These are phyloP conservation scores for Orbilia quercus DNA, from an alignment of 2,329 filamentous ascomycete species.

Conservation along the genomic window DNA sequence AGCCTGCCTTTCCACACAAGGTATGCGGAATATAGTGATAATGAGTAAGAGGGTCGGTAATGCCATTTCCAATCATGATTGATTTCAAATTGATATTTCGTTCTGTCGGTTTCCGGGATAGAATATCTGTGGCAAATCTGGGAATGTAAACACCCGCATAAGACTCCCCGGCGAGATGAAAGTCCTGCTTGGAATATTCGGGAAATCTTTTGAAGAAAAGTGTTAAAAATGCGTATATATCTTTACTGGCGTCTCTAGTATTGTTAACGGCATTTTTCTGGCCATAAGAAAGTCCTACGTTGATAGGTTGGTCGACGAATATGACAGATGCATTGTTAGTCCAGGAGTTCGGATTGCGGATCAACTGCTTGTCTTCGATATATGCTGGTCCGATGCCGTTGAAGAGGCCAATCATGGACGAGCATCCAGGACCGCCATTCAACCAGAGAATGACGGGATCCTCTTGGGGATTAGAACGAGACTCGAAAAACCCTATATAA, in stretches of 20 bases:
- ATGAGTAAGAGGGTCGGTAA: constrained; percentile 92
- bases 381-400: constrained; percentile 96
- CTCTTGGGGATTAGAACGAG: constrained; percentile 94
- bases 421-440: constrained; percentile 96
- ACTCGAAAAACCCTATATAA: constrained; percentile 92
- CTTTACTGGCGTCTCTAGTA: constrained; percentile 95
- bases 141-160: constrained; percentile 96
- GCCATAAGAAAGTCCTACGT: constrained; percentile 96
- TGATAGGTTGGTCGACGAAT: constrained; percentile 99
- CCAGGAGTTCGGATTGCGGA: constrained; percentile 91
- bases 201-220: constrained; percentile 99
- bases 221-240: constrained; percentile 93
- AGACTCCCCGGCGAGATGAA: constrained; percentile 96
- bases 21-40: constrained; percentile 96
- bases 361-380: constrained; percentile 81
- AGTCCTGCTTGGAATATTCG: constrained; percentile 90
- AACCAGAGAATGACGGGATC: constrained; percentile 95
- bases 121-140: constrained; percentile 88
- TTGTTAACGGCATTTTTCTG: constrained; percentile 82
- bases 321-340: constrained; percentile 98
- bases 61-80: constrained; percentile 91
- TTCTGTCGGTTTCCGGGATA: constrained; percentile 86
- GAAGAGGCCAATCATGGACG: constrained; percentile 94
- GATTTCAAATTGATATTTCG: constrained; percentile 98
- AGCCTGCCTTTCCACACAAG: constrained; percentile 96